These are phyloP conservation scores for Phytophthora nicotianae DNA, from an alignment of 352 stramenopile species.

Conservation along the genomic window DNA sequence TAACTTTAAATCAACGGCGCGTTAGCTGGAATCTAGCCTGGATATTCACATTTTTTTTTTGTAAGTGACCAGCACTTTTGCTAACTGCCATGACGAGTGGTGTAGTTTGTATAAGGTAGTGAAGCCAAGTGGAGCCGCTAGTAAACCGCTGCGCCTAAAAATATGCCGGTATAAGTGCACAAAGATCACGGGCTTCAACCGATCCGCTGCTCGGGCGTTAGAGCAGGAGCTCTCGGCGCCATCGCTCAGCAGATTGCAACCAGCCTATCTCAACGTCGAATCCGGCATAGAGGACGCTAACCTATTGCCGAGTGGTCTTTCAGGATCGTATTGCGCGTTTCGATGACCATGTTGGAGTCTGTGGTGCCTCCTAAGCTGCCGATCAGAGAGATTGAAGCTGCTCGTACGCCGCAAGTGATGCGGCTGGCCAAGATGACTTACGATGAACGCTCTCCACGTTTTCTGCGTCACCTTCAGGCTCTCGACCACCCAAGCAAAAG, in stretches of 20 bases:
- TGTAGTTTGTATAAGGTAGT: conserved; percentile 24
- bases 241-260: conserved; percentile 14
- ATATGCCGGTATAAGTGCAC: conserved; percentile 11
- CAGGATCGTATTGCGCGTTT: too few relatives aligned
- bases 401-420: conserved; percentile 21
- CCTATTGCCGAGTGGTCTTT: too few relatives aligned
- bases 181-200: conserved; percentile 17
- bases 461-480: conserved; percentile 30
- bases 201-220: neutral
- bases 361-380: conserved; percentile 18
- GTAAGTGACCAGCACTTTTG: neutral
- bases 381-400: conserved; percentile 11
- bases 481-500: conserved; percentile 33
- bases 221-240: neutral
- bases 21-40: neutral
- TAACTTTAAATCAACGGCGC: conserved; percentile 11
- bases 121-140: conserved; percentile 20
- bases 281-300: too few relatives aligned
- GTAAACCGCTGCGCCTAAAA: conserved; percentile 22
- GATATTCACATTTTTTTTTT: conserved; percentile 10
- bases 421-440: conserved; percentile 26
- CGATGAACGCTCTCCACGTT: conserved; percentile 31
- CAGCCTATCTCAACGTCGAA: conserved; percentile 12
- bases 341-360: conserved; percentile 18
- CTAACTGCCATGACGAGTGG: neutral